Base-by-base conservation (phyloP, 1,284 basidiomycete genomes). In the Coriolopsis trogii region DNA sequence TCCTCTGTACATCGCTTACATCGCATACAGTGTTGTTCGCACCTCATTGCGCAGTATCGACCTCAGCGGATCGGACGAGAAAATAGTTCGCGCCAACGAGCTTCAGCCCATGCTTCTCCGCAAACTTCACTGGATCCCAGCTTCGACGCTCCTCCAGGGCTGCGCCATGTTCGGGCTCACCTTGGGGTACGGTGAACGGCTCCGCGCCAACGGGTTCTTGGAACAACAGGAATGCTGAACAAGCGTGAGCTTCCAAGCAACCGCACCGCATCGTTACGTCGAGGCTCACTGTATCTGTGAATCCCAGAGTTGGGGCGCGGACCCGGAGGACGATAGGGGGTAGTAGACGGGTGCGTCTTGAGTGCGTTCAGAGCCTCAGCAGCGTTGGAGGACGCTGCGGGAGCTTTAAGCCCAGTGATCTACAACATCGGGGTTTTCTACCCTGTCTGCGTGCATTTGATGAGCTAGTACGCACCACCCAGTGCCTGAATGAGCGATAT, bases 11-110 rank as follows among this genome's bases (percentile, higher is more conserved):
- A n/a, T 20, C 4, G 34, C n/a, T 5, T 34, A 25, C n/a, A n/a
- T n/a, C n/a, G n/a, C n/a, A n/a, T n/a, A n/a, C n/a, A n/a, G n/a
- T n/a, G n/a, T n/a, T n/a, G n/a, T n/a, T n/a, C n/a, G n/a, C n/a
- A n/a, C n/a, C 36, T 34, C 23, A 28, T 13, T 49, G 30, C 3
- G 30, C 21, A 4, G 47, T 28, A 16, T 31, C 37, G 9, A 43
- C 53, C 41, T 58, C 56, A 3, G 48, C 41, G 9, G 53, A 53
- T 41, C 29, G 42, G 29, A 50, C 64, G 29, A 63, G 53, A 61
- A 86, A 79, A 61, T 78, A 85, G 60, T 80, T 85, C 18, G 73
- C 81, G 6, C 80, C 85, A 28, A 86, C 81, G 4, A 85, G 70
- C 64, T 76, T 80, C 46, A 87, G 67, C 0, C 74, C 75, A 59